These are phyloP conservation scores for Cordyceps cateniannulata DNA, from an alignment of 2,329 filamentous ascomycete species.

Conservation along the genomic window DNA sequence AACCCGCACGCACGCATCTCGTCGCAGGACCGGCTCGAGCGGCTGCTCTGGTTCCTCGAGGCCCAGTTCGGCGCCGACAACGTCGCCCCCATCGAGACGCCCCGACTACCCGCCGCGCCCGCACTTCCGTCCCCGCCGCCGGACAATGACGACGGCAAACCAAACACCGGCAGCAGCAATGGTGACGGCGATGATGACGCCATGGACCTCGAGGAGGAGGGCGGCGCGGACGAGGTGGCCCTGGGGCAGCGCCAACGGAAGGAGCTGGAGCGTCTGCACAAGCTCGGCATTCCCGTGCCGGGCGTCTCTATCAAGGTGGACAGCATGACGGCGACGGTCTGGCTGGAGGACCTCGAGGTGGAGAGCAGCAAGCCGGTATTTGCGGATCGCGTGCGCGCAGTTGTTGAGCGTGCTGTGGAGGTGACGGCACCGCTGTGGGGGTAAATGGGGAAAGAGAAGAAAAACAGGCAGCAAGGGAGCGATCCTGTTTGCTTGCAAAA, in stretches of 20 bases:
- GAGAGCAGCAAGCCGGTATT: constrained; percentile 76
- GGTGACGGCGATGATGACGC: constrained; percentile 5
- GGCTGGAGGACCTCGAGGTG: constrained; percentile 87
- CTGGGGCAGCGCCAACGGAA: constrained; percentile 51
- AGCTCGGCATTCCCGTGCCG: constrained; percentile 82
- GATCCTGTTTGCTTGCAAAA: neutral
- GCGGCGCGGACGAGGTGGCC: constrained; percentile 31
- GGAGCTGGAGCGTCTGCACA: constrained; percentile 74
- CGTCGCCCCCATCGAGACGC: constrained; percentile 65
- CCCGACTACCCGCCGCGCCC: constrained; percentile 44
- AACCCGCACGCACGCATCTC: constrained; percentile 67
- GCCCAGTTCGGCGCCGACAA: constrained; percentile 87
- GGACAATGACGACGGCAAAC: constrained; percentile 18
- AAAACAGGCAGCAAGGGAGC: neutral
- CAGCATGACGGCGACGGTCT: constrained; percentile 79
- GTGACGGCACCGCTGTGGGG: constrained; percentile 71
- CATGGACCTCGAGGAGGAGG: constrained; percentile 16
- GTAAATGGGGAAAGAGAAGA: constrained; percentile 20
- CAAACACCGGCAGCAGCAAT: constrained; percentile 13
- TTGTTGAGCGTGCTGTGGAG: constrained; percentile 85
- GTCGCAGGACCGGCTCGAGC: constrained; percentile 70
- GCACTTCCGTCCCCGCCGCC: constrained; percentile 19
- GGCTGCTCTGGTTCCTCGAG: constrained; percentile 93
- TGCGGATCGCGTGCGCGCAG: constrained; percentile 76
- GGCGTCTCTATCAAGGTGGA: constrained; percentile 84